Evolutionary conservation across 225 moss, liverwort and hornwort genomes (phyloP).

Genomic region (Neckera pumila): DNA sequence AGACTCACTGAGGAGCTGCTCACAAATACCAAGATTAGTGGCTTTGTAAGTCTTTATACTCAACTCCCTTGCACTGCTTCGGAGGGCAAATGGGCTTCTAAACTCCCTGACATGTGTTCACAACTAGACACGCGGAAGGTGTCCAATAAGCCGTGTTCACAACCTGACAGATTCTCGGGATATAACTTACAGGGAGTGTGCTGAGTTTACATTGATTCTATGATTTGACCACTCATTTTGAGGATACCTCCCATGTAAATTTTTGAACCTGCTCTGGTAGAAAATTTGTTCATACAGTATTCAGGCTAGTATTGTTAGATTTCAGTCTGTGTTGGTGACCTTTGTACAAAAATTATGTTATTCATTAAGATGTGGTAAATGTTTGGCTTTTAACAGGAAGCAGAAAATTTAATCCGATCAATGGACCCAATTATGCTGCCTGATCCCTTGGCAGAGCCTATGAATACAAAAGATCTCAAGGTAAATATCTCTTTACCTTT

Average conservation of each 20-base stretch:
- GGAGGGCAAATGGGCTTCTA: not conserved
- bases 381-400: constrained; percentile 47
- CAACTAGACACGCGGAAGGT: not conserved
- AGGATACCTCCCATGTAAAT: not conserved
- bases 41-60: constrained; percentile 57
- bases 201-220: not conserved
- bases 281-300: not conserved
- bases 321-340: not conserved
- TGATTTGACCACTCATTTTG: not conserved
- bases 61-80: not conserved
- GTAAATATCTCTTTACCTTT: constrained; percentile 2
- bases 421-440: constrained; percentile 77
- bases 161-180: not conserved
- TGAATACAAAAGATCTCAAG: constrained; percentile 8
- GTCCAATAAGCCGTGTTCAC: not conserved
- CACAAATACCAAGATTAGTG: constrained; percentile 73
- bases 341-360: not conserved
- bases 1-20: constrained; percentile 62
- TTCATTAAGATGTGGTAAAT: not conserved
- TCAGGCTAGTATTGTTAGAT: not conserved
- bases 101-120: not conserved
- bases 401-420: constrained; percentile 60
- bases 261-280: not conserved
- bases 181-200: not conserved
- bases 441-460: constrained; percentile 40